Base-by-base conservation (phyloP, 371 early-diverging fungal species). In the Lichtheimia hyalospora region DNA sequence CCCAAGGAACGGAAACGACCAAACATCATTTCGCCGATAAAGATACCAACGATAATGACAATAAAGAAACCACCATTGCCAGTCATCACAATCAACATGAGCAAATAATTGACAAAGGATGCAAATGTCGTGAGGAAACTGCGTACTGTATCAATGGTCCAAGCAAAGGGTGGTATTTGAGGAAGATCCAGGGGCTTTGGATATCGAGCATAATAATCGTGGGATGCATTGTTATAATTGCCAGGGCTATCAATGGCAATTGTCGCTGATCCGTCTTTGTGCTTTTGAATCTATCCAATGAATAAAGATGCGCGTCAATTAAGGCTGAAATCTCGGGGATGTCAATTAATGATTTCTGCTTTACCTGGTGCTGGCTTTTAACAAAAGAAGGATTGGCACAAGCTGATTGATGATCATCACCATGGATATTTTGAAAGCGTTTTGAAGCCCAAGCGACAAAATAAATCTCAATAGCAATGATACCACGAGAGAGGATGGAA, bases 81-180 rank as follows among this genome's bases (percentile, higher is more conserved):
- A 18, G 91, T 89, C 93, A 93, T 93, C 51, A 86, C 82, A n/a
- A 89, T 73, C 66, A 93, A 68, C 93, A 93, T 93, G 51, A 90
- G 78, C 39, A 85, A 52, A 57, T 92, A 90, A 13, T 85, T 84
- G 8, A 84, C 41, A 12, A 82, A 83, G 1, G 82, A 66, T 2
- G 72, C 70, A 3, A 80, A 65, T 0, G 86, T 62, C 20, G 82
- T 73, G 16, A 84, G 23, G 39, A 79, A 58, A 28, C 83, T 81
- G 25, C 85, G 73, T 13, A 78, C 54, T 0, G 79, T 66, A 39
- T 84, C 84, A n/a, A 70, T 73, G 16, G 62, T 64, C 84, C 84
- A 85, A 3, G 72, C 60, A 48, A 85, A 84, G 13, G 74, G 68
- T 44, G 82, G 83, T 7, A 77, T 75, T 20, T 51, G 57, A 5